Conservation (phyloP, 1,139 yeast genomes). For the Yamadazyma siamensis region DNA sequence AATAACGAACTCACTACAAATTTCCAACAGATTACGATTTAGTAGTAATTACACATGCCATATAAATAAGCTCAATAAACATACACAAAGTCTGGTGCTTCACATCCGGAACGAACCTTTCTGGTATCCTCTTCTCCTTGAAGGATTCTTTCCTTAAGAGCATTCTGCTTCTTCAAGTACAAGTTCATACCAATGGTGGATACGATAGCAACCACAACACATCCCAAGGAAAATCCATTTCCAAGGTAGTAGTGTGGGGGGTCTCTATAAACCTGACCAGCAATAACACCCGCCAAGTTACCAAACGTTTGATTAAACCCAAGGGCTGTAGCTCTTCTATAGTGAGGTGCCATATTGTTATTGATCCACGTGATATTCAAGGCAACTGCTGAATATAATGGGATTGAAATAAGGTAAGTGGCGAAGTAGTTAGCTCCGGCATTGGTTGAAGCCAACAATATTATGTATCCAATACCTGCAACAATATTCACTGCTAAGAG, state of each 20-base stretch:
- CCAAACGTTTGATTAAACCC: slow-evolving; percentile 45
- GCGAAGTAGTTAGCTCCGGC: slow-evolving; percentile 46
- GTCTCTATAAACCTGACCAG: slow-evolving; percentile 40
- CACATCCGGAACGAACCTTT: slow-evolving; percentile 5
- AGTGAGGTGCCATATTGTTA: slow-evolving; percentile 43
- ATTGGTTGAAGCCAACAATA: slow-evolving; percentile 25
- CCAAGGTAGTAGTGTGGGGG: slow-evolving; percentile 33
- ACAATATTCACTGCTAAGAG: slow-evolving; percentile 23
- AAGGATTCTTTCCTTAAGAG: background rate
- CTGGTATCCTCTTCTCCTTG: slow-evolving; percentile 4
- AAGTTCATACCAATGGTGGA: background rate
- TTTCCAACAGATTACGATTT: background rate
- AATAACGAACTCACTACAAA: no score
- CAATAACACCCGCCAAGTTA: slow-evolving; percentile 42
- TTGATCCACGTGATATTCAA: slow-evolving; percentile 45
- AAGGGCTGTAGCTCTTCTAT: slow-evolving; percentile 43
- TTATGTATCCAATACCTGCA: slow-evolving; percentile 36
- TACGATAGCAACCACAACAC: slow-evolving; percentile 17
- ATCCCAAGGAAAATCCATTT: slow-evolving; percentile 34
- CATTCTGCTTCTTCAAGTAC: slow-evolving; percentile 3
- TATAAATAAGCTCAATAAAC: slow-evolving; percentile 2
- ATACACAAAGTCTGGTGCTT: slow-evolving; percentile 4
- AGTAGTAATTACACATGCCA: background rate
- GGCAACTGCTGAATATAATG: slow-evolving; percentile 40
- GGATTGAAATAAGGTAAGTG: slow-evolving; percentile 37